phyloP scores from a whole-genome alignment of 2,329 filamentous ascomycete genomes.

The Polytolypa hystricis region DNA sequence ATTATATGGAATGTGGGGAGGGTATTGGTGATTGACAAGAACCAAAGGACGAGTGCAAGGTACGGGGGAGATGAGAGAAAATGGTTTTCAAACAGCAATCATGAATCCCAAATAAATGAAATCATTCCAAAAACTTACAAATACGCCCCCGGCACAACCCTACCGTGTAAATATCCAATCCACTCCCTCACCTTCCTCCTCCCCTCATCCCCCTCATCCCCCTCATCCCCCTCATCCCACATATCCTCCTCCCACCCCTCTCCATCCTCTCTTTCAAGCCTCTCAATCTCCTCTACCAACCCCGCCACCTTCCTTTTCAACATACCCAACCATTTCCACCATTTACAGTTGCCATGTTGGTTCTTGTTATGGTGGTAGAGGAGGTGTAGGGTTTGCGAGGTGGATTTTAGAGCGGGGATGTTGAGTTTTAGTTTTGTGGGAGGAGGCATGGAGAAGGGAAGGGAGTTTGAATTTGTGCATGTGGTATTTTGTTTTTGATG shows the following conservation, averaged over 20 bases:
- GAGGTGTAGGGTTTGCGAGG: slow-evolving; percentile 47
- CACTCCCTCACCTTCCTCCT: slow-evolving; percentile 16
- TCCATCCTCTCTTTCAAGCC: slow-evolving; percentile 32
- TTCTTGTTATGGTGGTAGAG: slow-evolving; percentile 80
- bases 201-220: slow-evolving; percentile 33
- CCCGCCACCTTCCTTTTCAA: slow-evolving; percentile 56
- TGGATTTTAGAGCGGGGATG: slow-evolving; percentile 17
- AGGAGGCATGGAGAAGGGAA: slow-evolving; percentile 1
- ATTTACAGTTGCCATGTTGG: slow-evolving; percentile 70
- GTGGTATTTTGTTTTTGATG: neutral
- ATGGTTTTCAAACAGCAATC: neutral
- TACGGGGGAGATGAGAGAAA: neutral
- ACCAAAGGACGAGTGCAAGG: neutral
- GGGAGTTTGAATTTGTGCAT: neutral
- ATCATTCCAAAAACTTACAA: slow-evolving; percentile 20
- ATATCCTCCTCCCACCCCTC: slow-evolving; percentile 17
- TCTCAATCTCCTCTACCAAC: slow-evolving; percentile 38
- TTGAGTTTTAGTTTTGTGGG: no score
- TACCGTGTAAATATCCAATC: slow-evolving; percentile 20
- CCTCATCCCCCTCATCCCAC: slow-evolving; percentile 26
- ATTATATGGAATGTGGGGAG: neutral
- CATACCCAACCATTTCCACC: slow-evolving; percentile 66
- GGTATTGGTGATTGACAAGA: neutral
- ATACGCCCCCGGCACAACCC: slow-evolving; percentile 32
- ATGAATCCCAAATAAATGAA: neutral